Evolutionary conservation across 805 yeast genomes (phyloP), one percentile per base, ranked within the genome.

Genomic region (Metschnikowia gelsemii): DNA sequence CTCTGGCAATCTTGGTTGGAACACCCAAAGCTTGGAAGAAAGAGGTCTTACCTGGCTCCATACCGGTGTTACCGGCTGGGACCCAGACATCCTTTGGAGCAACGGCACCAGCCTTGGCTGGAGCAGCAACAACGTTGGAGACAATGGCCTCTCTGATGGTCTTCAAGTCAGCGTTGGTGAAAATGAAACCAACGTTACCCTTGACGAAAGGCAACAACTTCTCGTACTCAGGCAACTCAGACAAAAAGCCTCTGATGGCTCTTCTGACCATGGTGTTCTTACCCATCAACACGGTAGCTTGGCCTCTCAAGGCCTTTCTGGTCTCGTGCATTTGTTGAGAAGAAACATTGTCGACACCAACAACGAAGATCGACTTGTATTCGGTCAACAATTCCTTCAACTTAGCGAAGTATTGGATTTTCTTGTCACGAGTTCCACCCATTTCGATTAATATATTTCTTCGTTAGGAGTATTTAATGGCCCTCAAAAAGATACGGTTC

Each of bases 21-120:
- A 93, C 96, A 87, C 98, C 98, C 67, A 93, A 84, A 70, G 99
- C 99, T 84, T 93, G 99, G 98, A 93, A 93, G 95, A 93, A 93
- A 71, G 99, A 93, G 68, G 99, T 93, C 88, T 93, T 93, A 85
- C 98, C 98, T 76, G 99, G 99, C 80, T 93, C 99, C 96, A 93
- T 90, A 86, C 98, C 97, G 63, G 99, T 93, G 96, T 93, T 93
- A 76, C 96, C 95, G 64, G 98, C 98, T 71, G 95, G 95, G 61
- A 93, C 85, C 84, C 82, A 88, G 66, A 93, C 98, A 69, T 91
- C 97, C 72, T 73, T 84, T 73, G 98, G 98, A 66, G 99, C 97
- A 69, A 88, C 70, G 68, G 98, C 98, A 88, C 99, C 99, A 56
- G 99, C 95, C 79, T 90, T 90, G 67, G 99, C 99, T 76, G 99